These are phyloP conservation scores for Lophium mytilinum DNA, from an alignment of 495 filamentous ascomycete genomes.

Conservation along the genomic window DNA sequence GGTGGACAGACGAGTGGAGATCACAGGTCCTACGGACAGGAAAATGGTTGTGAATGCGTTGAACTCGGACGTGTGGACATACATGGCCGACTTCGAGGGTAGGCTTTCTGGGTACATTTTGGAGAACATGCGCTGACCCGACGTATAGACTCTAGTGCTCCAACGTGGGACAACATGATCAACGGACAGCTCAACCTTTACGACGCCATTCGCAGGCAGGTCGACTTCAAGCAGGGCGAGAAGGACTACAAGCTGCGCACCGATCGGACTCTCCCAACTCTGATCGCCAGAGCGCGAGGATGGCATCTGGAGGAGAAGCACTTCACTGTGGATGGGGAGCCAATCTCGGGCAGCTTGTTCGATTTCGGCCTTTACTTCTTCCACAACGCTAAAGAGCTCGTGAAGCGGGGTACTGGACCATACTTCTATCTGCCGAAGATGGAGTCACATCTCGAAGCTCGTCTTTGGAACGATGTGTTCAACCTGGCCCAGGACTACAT, in stretches of 20 bases:
- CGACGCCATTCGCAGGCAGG: constrained; percentile 87
- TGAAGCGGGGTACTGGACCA: constrained; percentile 75
- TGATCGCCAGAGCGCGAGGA: constrained; percentile 55
- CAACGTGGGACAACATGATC: constrained; percentile 99
- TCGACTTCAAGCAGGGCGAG: constrained; percentile 91
- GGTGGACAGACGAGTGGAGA: constrained; percentile 94
- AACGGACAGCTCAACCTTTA: constrained; percentile 98
- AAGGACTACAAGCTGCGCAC: constrained; percentile 98
- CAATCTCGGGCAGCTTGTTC: constrained; percentile 88
- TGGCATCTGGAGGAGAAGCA: constrained; percentile 92
- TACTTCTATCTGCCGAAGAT: constrained; percentile 99
- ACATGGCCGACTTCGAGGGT: constrained; percentile 99
- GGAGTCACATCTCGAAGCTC: constrained; percentile 95
- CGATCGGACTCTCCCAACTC: constrained; percentile 64
- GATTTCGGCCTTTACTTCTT: constrained; percentile 99
- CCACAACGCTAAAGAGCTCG: constrained; percentile 90
- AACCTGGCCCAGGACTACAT: constrained; percentile 92
- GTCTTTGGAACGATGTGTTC: constrained; percentile 98
- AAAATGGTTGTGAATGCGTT: constrained; percentile 99
- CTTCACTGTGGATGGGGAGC: constrained; percentile 90
- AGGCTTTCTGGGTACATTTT: constrained; percentile 11
- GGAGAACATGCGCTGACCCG: background rate
- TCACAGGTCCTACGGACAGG: constrained; percentile 93
- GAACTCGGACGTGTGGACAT: constrained; percentile 97
- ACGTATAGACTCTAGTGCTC: constrained; percentile 77